Percentiles rank a stretch among this genome's conserved stretches.
These are phyloP conservation scores for Penicillium corylophilum DNA, from an alignment of 2,329 filamentous ascomycete species.

Conservation along the genomic window DNA sequence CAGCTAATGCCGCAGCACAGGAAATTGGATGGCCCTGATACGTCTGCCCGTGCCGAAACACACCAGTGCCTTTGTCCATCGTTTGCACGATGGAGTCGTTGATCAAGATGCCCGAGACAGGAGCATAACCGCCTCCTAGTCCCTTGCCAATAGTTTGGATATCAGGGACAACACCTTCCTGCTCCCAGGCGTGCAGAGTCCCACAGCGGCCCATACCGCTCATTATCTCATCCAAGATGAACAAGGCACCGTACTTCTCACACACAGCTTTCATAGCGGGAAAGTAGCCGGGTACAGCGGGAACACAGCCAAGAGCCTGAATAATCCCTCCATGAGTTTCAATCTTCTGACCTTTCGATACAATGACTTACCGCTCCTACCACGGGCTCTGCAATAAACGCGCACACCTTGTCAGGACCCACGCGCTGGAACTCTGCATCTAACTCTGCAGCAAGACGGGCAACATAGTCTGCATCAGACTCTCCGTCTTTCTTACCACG, in stretches of 20 bases:
- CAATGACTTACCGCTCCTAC: conserved; percentile 61
- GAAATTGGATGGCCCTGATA: conserved; percentile 60
- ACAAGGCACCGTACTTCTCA: conserved; percentile 66
- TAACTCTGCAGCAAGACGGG: conserved; percentile 62
- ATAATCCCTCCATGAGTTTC: not conserved
- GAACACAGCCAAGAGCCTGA: conserved; percentile 67
- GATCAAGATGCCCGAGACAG: conserved; percentile 57
- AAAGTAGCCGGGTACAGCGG: conserved; percentile 67
- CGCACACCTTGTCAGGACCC: conserved; percentile 65
- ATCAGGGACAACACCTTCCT: conserved; percentile 58
- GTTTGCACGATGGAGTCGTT: conserved; percentile 50
- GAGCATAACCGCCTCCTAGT: conserved; percentile 56
- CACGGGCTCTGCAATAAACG: conserved; percentile 71
- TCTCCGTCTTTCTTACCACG: conserved; percentile 55
- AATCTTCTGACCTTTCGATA: not conserved
- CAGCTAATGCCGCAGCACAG: conserved; percentile 59
- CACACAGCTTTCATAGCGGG: conserved; percentile 67
- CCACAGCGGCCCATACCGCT: conserved; percentile 61
- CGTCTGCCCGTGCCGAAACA: conserved; percentile 60
- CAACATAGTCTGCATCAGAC: conserved; percentile 59
- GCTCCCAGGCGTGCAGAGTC: conserved; percentile 59
- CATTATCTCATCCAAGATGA: conserved; percentile 82
- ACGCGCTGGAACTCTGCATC: conserved; percentile 65
- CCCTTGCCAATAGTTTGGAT: conserved; percentile 62
- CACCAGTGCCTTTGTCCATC: conserved; percentile 48